Base-by-base conservation (phyloP, 768 basidiomycete species). In the Russula dissimulans region DNA sequence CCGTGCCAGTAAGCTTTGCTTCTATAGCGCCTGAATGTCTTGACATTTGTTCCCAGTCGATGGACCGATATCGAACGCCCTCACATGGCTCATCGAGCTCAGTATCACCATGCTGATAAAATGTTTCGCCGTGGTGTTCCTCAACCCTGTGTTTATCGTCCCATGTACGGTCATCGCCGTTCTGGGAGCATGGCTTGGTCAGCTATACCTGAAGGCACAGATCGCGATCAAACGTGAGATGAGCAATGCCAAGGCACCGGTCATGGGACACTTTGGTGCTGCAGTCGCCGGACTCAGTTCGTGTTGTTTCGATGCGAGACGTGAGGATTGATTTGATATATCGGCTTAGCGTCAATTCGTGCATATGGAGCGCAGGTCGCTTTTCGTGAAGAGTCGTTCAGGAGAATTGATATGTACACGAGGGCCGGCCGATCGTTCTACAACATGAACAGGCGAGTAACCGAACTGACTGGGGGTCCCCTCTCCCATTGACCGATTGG, bases 181-280 rank as follows among this genome's bases (percentile, higher is more conserved):
- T 9, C 17, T 79, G 7, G 81, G 80, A 2, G 72, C 63, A n/a
- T 69, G 75, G 61, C 64, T 76, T 15, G 80, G 79, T 34, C 74
- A 77, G 41, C 67, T 82, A 12, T 83, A 83, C 67, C 80, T 83
- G 66, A 75, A 75, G 60, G 78, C 79, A 5, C 82, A 84, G 62
- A 72, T 83, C 15, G 74, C 77, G 12, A 77, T 82, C 60, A 83
- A 83, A 70, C 74, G 81, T 18, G 79, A 82, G 68, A 78, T 79
- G 78, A 79, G 76, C 46, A 79, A 78, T 55, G 73, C 75, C 4
- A 75, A 76, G 49, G 72, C 77, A 8, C 81, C 81, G 0, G 74
- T 81, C 3, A 72, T 79, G 52, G 77, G 75, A 17, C 78, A 79
- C 60, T 80, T 83, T 64, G 75, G 77, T 5, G 79, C 81, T n/a